These are phyloP conservation scores for Saturnispora halmiae DNA, from an alignment of 805 yeast genomes.

Conservation along the genomic window DNA sequence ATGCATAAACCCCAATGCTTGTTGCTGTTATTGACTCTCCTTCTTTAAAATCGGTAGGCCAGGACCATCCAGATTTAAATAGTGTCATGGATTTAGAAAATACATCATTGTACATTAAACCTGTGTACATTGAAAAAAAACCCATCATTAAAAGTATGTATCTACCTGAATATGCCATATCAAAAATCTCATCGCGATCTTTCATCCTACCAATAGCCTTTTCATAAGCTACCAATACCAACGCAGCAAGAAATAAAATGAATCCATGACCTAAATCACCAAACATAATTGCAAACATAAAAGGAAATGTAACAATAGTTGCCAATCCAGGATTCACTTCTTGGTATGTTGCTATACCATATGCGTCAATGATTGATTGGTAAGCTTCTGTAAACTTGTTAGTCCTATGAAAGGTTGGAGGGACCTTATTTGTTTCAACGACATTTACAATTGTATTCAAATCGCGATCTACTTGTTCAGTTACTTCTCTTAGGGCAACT, in stretches of 20 bases:
- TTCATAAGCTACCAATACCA: conserved; percentile 47
- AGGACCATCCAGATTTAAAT: conserved; percentile 64
- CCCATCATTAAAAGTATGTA: conserved; percentile 67
- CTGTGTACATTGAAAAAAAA: conserved; percentile 62
- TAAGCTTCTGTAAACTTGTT: conserved; percentile 63
- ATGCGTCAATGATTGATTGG: conserved; percentile 68
- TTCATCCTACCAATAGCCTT: conserved; percentile 42
- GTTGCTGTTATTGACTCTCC: conserved; percentile 42
- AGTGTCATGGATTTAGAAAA: conserved; percentile 62
- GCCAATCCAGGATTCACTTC: conserved; percentile 73
- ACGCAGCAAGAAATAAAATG: conserved; percentile 48
- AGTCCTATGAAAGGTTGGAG: conserved; percentile 63
- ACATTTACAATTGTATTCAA: conserved; percentile 50
- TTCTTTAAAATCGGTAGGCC: conserved; percentile 45
- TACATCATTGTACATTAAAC: conserved; percentile 62
- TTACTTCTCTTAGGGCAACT: conserved; percentile 53
- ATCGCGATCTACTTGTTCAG: conserved; percentile 38
- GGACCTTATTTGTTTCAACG: conserved; percentile 54
- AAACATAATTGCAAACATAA: conserved; percentile 78
- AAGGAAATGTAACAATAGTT: conserved; percentile 67
- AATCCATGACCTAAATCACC: conserved; percentile 80
- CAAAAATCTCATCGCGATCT: conserved; percentile 60
- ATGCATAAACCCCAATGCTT: conserved; percentile 43
- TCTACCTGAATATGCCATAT: conserved; percentile 67
- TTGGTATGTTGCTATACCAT: conserved; percentile 66